Conservation (phyloP, 768 basidiomycete species). For the Sarcodon sp. region DNA sequence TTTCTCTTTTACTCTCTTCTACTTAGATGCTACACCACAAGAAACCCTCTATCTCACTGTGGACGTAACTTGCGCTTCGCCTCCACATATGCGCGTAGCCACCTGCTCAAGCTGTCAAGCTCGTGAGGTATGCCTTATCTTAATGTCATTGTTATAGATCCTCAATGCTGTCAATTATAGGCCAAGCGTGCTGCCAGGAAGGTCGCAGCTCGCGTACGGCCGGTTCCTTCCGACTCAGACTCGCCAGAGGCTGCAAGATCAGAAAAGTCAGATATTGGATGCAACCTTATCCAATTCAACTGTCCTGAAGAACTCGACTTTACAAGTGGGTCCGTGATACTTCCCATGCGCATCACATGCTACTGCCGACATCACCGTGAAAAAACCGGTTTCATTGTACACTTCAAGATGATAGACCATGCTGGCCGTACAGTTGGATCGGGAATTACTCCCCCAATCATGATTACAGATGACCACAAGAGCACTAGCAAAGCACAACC, state of each 20-base stretch:
- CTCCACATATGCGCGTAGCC: constrained; percentile 62
- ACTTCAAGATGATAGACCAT: constrained; percentile 75
- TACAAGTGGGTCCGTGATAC: constrained; percentile 68
- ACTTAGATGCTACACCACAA: constrained; percentile 47
- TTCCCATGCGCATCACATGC: constrained; percentile 95
- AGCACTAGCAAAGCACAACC: constrained; percentile 31
- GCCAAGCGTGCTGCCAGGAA: constrained; percentile 87
- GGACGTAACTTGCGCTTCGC: constrained; percentile 69
- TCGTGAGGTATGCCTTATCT: constrained; percentile 50
- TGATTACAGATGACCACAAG: constrained; percentile 99
- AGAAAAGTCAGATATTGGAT: constrained; percentile 52
- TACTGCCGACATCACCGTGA: constrained; percentile 98
- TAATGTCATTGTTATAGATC: not conserved
- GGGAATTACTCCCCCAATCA: constrained; percentile 79
- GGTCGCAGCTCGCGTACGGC: constrained; percentile 72
- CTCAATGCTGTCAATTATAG: constrained; percentile 21
- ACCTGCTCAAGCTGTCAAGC: constrained; percentile 84
- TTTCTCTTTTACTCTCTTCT: constrained; percentile 10
- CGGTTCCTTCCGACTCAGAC: constrained; percentile 65
- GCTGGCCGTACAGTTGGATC: constrained; percentile 69
- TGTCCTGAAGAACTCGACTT: constrained; percentile 86
- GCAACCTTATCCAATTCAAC: constrained; percentile 91
- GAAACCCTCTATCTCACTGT: constrained; percentile 64
- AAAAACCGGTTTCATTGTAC: constrained; percentile 88
- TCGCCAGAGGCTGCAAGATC: constrained; percentile 40